Evolutionary conservation across 2,329 filamentous ascomycete species (phyloP).

Genomic region (Aurifilum marmelostoma): DNA sequence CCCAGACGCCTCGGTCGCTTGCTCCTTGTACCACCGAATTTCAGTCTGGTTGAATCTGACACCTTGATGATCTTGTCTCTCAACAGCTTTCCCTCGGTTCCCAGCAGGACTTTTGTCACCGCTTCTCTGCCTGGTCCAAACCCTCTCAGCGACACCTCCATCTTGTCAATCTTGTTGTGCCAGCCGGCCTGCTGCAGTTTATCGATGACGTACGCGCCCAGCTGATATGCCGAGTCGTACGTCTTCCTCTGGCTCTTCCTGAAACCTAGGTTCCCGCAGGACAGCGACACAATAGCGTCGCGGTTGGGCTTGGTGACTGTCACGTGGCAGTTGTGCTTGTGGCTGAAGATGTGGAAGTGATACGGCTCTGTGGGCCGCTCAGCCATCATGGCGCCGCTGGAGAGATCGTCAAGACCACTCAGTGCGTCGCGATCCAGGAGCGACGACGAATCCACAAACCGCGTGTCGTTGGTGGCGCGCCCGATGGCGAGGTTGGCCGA

Average conservation of each 20-base stretch:
- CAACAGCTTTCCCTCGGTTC: constrained; percentile 78
- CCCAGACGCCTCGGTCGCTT: constrained; percentile 80
- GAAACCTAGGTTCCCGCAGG: constrained; percentile 90
- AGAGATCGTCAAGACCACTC: not conserved
- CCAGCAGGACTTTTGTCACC: constrained; percentile 84
- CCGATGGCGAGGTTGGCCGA: constrained; percentile 23
- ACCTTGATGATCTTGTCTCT: constrained; percentile 77
- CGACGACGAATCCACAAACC: constrained; percentile 28
- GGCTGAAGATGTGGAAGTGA: constrained; percentile 83
- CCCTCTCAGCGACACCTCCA: constrained; percentile 83
- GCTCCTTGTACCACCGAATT: constrained; percentile 94
- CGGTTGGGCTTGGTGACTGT: constrained; percentile 84
- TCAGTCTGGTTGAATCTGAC: constrained; percentile 84
- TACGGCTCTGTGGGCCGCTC: constrained; percentile 63
- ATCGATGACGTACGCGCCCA: constrained; percentile 81
- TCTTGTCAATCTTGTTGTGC: constrained; percentile 70
- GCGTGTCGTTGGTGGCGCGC: constrained; percentile 26
- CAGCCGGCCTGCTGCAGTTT: constrained; percentile 82
- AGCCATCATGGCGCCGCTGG: constrained; percentile 33
- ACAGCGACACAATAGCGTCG: constrained; percentile 77
- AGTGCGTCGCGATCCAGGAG: constrained; percentile 23
- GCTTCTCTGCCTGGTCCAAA: constrained; percentile 89
- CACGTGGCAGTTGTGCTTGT: constrained; percentile 95
- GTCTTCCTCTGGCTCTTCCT: constrained; percentile 76
- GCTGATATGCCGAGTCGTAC: constrained; percentile 92